Conservation (phyloP, 495 filamentous ascomycete species). For the Podospora australis region DNA sequence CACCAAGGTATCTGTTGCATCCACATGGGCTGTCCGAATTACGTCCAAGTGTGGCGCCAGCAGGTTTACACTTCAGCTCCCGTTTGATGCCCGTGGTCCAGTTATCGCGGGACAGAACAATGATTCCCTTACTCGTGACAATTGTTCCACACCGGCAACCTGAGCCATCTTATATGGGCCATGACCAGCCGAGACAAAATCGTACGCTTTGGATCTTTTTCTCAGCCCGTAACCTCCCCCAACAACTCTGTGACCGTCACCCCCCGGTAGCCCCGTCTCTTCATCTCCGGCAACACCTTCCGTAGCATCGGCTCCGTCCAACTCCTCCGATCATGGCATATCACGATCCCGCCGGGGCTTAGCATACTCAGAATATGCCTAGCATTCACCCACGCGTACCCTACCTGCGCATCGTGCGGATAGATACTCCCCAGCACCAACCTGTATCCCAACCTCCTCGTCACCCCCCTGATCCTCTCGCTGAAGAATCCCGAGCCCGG, state of each 20-base stretch:
- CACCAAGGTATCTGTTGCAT: no score
- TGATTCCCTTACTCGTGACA: no score
- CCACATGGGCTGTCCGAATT: no score
- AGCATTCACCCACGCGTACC: slow-evolving; percentile 62
- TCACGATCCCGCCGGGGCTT: slow-evolving; percentile 65
- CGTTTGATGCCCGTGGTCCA: no score
- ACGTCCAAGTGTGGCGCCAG: no score
- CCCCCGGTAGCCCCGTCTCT: slow-evolving; percentile 58
- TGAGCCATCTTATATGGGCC: no score
- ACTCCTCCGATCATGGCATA: slow-evolving; percentile 72
- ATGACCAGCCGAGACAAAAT: neutral
- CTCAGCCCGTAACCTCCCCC: slow-evolving; percentile 23
- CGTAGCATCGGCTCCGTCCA: slow-evolving; percentile 75
- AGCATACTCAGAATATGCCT: slow-evolving; percentile 73
- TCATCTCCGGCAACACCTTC: slow-evolving; percentile 62
- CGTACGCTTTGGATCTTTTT: neutral
- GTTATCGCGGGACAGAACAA: no score
- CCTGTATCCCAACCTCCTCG: slow-evolving; percentile 51
- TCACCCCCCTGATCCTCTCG: slow-evolving; percentile 52
- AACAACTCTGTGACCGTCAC: slow-evolving; percentile 63
- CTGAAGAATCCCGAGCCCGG: slow-evolving; percentile 80
- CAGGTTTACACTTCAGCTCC: no score
- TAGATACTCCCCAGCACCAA: slow-evolving; percentile 76
- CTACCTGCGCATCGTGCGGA: slow-evolving; percentile 78
- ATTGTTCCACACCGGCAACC: no score